Conservation (phyloP, 306 rosid genomes). For the Acacia crassicarpa region DNA sequence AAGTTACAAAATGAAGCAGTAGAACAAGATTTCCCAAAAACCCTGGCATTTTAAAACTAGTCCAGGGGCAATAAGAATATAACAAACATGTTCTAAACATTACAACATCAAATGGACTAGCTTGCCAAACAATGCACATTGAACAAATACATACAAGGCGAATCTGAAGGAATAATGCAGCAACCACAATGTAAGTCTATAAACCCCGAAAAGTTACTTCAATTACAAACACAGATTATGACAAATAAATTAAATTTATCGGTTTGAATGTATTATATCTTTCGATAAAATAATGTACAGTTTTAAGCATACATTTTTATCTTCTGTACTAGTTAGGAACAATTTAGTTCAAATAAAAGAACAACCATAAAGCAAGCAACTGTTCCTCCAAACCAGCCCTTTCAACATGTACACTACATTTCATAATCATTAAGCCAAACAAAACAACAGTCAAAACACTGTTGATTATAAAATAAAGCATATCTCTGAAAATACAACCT, state of each 20-base stretch:
- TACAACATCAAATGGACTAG: not conserved
- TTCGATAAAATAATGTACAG: not conserved
- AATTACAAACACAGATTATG: not conserved
- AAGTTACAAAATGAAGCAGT: not conserved
- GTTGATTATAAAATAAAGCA: not conserved
- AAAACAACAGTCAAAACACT: not conserved
- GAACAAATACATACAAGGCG: not conserved
- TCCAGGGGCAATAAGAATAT: not conserved
- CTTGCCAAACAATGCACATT: not conserved
- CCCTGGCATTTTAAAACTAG: not conserved
- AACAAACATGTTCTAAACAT: not conserved
- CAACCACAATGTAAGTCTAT: not conserved
- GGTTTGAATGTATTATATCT: not conserved
- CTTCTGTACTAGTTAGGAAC: not conserved
- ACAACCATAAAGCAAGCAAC: not conserved
- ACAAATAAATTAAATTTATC: not conserved
- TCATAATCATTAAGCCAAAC: not conserved
- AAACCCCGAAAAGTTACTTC: not conserved
- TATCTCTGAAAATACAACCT: conserved; percentile 50
- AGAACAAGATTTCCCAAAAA: not conserved
- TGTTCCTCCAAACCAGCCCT: not conserved
- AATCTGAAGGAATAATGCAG: not conserved
- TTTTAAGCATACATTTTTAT: not conserved
- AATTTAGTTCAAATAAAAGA: not conserved
- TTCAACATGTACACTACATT: not conserved